Conservation (phyloP, 768 basidiomycete species). For the Mycena latifolia region DNA sequence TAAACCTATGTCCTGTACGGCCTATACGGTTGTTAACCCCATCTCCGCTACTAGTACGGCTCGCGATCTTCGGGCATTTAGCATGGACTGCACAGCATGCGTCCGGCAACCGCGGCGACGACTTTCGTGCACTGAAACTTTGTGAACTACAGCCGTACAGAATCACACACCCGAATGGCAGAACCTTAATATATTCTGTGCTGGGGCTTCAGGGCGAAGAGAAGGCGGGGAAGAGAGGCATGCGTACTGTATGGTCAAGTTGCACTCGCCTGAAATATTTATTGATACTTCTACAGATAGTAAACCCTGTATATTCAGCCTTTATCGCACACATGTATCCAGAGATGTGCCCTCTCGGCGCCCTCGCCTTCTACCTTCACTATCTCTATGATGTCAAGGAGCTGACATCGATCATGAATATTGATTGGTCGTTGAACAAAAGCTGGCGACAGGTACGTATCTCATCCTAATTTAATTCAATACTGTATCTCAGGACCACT, state of each 20-base stretch:
- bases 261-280: no score
- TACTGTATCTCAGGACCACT: not conserved
- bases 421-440: conserved; percentile 6
- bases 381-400: conserved; percentile 4
- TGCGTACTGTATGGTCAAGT: conserved; percentile 39
- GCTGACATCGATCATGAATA: not conserved
- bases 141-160: conserved; percentile 43
- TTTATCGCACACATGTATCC: conserved; percentile 15
- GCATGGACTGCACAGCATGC: conserved; percentile 45
- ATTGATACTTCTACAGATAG: conserved; percentile 1
- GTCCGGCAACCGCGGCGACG: conserved; percentile 48
- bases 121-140: conserved; percentile 42
- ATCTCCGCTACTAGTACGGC: conserved; percentile 30
- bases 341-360: conserved; percentile 17
- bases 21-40: no score
- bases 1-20: no score
- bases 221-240: conserved; percentile 39
- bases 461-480: not conserved
- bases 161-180: conserved; percentile 41
- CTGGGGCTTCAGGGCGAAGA: conserved; percentile 46
- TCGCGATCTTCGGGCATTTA: conserved; percentile 42
- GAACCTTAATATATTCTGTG: conserved; percentile 37
- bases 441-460: not conserved
- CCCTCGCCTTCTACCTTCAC: conserved; percentile 16
- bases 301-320: conserved; percentile 13